These are phyloP conservation scores for Boletus pseudo-olivaceus DNA, from an alignment of 768 basidiomycete species.

Conservation along the genomic window DNA sequence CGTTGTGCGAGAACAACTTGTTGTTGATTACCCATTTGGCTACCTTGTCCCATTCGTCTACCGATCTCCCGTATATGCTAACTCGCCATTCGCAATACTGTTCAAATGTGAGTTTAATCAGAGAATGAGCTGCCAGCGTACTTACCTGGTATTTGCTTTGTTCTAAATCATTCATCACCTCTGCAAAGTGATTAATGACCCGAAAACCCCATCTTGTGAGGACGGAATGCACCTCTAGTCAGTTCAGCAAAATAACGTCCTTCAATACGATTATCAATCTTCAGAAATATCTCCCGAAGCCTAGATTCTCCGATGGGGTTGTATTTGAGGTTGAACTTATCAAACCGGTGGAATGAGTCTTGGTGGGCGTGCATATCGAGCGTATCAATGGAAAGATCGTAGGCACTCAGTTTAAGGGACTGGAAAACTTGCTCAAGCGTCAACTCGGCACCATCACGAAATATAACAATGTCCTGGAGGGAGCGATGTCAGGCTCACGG, in stretches of 20 bases:
- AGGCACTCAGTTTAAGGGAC: conserved; percentile 90
- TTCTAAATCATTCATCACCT: conserved; percentile 96
- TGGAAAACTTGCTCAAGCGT: conserved; percentile 95
- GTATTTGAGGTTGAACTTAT: conserved; percentile 97
- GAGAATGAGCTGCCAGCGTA: not conserved
- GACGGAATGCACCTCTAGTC: conserved; percentile 63
- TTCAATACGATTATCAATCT: conserved; percentile 93
- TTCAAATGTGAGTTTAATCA: not conserved
- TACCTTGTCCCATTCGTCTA: conserved; percentile 94
- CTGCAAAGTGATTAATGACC: conserved; percentile 38
- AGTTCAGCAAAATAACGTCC: conserved; percentile 94
- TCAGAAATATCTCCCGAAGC: conserved; percentile 94
- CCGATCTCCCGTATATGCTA: conserved; percentile 85
- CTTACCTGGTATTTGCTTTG: conserved; percentile 96
- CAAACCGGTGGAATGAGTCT: conserved; percentile 97
- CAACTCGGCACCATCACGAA: conserved; percentile 86
- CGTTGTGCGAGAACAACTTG: conserved; percentile 94
- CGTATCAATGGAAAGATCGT: conserved; percentile 97
- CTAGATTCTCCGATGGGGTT: conserved; percentile 96
- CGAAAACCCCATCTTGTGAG: not conserved
- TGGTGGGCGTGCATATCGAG: conserved; percentile 99
- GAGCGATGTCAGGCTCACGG: not conserved
- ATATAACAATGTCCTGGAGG: conserved; percentile 87
- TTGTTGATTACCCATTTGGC: conserved; percentile 95
- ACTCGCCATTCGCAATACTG: conserved; percentile 97